These are phyloP conservation scores for Ophiognomonia clavigignenti-juglandacearum DNA, from an alignment of 2,329 filamentous ascomycete genomes.

Conservation along the genomic window DNA sequence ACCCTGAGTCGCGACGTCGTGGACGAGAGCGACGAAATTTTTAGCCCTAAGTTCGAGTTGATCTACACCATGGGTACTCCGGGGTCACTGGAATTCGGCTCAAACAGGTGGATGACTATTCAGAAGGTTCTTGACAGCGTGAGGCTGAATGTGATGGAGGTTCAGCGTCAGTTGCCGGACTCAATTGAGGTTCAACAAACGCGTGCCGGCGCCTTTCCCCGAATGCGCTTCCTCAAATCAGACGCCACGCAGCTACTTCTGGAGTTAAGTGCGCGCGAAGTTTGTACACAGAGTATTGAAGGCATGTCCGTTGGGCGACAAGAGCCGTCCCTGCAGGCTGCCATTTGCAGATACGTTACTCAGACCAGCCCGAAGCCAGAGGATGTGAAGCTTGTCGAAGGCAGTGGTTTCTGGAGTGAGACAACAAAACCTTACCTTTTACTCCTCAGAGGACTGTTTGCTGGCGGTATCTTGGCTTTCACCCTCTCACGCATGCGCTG, in stretches of 20 bases:
- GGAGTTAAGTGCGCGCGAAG: slow-evolving; percentile 27
- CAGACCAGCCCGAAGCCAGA: slow-evolving; percentile 22
- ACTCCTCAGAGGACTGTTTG: slow-evolving; percentile 51
- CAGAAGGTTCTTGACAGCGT: slow-evolving; percentile 48
- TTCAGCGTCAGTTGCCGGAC: slow-evolving; percentile 27
- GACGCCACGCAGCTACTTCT: slow-evolving; percentile 27
- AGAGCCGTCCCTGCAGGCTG: neutral
- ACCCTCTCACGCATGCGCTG: slow-evolving; percentile 54
- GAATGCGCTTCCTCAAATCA: slow-evolving; percentile 40
- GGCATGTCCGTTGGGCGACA: slow-evolving; percentile 4
- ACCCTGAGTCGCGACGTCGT: slow-evolving; percentile 48
- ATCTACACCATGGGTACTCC: slow-evolving; percentile 58
- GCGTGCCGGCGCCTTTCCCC: slow-evolving; percentile 36
- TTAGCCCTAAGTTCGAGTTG: slow-evolving; percentile 56
- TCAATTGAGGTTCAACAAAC: slow-evolving; percentile 37
- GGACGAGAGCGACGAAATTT: slow-evolving; percentile 62
- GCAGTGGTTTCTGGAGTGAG: slow-evolving; percentile 31
- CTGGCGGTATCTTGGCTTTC: slow-evolving; percentile 49
- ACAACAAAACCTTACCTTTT: slow-evolving; percentile 33
- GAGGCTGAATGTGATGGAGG: slow-evolving; percentile 20
- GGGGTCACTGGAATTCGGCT: slow-evolving; percentile 43
- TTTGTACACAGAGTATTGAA: slow-evolving; percentile 39
- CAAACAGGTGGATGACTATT: slow-evolving; percentile 51
- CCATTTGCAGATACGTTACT: slow-evolving; percentile 33
- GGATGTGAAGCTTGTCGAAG: slow-evolving; percentile 33